These are phyloP conservation scores for Tremellales sp. DNA, from an alignment of 1,284 basidiomycete genomes.

Conservation along the genomic window DNA sequence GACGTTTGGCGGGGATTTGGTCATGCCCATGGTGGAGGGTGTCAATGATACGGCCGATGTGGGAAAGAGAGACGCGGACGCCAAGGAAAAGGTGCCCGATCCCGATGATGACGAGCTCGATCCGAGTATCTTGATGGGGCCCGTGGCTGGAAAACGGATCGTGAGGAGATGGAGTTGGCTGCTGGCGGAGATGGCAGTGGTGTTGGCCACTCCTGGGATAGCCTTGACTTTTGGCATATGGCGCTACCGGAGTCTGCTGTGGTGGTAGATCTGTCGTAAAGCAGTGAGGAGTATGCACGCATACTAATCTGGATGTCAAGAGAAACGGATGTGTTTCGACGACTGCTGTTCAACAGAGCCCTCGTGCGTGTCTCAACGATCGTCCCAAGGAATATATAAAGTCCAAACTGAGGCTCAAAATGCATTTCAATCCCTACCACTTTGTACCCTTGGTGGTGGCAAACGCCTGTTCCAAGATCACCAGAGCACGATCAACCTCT, in stretches of 20 bases:
- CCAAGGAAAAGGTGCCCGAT: conserved; percentile 6
- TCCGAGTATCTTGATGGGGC: conserved; percentile 20
- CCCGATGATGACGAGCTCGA: conserved; percentile 23
- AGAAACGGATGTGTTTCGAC: no score
- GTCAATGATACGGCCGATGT: background rate
- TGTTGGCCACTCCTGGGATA: conserved; percentile 2
- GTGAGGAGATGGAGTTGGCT: conserved; percentile 22
- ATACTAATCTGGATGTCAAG: no score
- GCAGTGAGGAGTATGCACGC: no score
- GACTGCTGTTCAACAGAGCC: no score
- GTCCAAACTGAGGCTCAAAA: no score
- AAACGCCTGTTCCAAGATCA: conserved; percentile 58
- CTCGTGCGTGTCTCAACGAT: no score
- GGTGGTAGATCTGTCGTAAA: no score
- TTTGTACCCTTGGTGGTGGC: no score
- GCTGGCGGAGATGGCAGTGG: conserved; percentile 17
- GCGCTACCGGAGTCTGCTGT: no score
- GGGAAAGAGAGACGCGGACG: conserved; percentile 1
- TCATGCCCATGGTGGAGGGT: background rate
- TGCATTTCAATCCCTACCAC: no score
- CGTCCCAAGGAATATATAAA: no score
- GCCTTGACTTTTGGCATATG: no score
- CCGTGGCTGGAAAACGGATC: conserved; percentile 17
- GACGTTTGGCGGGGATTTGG: conserved; percentile 9
- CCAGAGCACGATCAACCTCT: conserved; percentile 56